Percentiles rank a stretch among this genome's conserved stretches.
phyloP scores from a whole-genome alignment of 805 yeast genomes.

The Cyberlindnera maclurae region DNA sequence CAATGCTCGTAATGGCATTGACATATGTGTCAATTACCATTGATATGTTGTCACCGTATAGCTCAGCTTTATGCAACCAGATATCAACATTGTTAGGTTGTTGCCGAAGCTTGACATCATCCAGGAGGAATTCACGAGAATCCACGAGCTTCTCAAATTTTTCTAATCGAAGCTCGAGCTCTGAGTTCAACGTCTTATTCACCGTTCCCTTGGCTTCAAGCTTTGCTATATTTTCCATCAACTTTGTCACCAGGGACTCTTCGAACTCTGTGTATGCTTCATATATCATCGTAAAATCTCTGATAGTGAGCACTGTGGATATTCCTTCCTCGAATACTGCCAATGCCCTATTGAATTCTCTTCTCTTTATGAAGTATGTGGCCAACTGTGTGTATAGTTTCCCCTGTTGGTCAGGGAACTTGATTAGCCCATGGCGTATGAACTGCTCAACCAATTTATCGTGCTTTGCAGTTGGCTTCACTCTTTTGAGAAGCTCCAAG shows the following conservation, averaged over 20 bases:
- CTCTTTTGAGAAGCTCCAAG: conserved; percentile 30
- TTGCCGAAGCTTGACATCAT: conserved; percentile 60
- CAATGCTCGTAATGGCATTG: conserved; percentile 56
- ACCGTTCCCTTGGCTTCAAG: conserved; percentile 4
- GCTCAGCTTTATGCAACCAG: conserved; percentile 60
- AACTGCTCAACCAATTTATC: conserved; percentile 28
- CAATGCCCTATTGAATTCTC: conserved; percentile 31
- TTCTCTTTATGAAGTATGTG: conserved; percentile 34
- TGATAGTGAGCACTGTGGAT: conserved; percentile 38
- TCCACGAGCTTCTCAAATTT: conserved; percentile 49
- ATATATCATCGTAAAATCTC: conserved; percentile 57
- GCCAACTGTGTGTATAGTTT: conserved; percentile 42
- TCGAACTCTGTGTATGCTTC: conserved; percentile 57
- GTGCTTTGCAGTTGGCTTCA: conserved; percentile 6
- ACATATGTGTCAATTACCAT: conserved; percentile 52
- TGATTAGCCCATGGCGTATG: conserved; percentile 28
- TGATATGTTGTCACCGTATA: conserved; percentile 33
- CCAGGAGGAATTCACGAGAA: conserved; percentile 50
- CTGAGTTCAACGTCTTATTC: conserved; percentile 15
- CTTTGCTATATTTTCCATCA: conserved; percentile 6
- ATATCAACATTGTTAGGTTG: conserved; percentile 52
- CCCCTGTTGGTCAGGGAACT: conserved; percentile 57
- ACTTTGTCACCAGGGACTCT: conserved; percentile 36
- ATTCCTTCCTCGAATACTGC: conserved; percentile 44
- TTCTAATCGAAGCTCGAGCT: conserved; percentile 38